Percentiles rank a stretch among this genome's conserved stretches.
phyloP scores from a whole-genome alignment of 305 asterid genomes.

The Lippia alba region DNA sequence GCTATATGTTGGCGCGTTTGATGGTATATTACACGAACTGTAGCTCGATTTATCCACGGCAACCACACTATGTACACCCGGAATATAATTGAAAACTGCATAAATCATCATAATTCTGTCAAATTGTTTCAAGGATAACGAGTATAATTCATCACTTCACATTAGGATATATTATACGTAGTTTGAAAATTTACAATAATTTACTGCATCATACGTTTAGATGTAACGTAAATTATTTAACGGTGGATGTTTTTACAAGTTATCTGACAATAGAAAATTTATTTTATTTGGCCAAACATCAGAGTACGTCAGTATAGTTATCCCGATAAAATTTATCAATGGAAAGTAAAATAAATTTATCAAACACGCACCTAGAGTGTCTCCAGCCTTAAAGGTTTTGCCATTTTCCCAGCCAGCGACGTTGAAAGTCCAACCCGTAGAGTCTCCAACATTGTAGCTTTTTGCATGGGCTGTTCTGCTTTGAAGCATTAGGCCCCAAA shows the following conservation, averaged over 20 bases:
- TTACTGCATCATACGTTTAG: no score
- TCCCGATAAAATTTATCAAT: not conserved
- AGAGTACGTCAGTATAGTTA: no score
- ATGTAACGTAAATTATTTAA: no score
- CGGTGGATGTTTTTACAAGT: no score
- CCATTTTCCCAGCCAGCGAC: constrained; percentile 43
- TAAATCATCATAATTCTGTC: not conserved
- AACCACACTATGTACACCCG: constrained; percentile 33
- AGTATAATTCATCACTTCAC: not conserved
- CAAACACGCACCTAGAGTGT: constrained; percentile 34
- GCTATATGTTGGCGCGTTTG: constrained; percentile 8
- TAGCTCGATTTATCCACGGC: constrained; percentile 36
- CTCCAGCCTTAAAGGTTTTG: constrained; percentile 39
- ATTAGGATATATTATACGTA: no score
- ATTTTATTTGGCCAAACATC: no score
- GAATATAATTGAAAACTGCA: constrained; percentile 44
- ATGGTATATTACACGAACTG: constrained; percentile 38
- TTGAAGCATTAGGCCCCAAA: constrained; percentile 20
- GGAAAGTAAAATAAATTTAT: no score
- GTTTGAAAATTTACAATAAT: no score
- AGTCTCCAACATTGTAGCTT: constrained; percentile 43
- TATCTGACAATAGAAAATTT: no score
- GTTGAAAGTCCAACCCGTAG: constrained; percentile 38
- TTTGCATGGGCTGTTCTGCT: constrained; percentile 26
- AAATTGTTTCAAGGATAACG: no score